Evolutionary conservation across 1,139 yeast genomes (phyloP).

Genomic region (Pichia cactophila): DNA sequence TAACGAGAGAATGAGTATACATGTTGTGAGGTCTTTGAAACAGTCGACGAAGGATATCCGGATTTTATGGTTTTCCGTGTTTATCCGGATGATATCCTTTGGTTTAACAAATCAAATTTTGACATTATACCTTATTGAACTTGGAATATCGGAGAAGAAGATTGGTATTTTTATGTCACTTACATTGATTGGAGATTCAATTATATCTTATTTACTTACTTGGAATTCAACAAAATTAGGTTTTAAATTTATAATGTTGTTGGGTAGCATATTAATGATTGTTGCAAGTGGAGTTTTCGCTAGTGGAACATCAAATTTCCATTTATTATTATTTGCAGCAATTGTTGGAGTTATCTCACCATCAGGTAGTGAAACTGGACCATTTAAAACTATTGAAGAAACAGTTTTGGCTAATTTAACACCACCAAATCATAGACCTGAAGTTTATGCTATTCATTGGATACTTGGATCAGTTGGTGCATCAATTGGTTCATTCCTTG

Average conservation of each 20-base stretch:
- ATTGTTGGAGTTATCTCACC: slow-evolving; percentile 74
- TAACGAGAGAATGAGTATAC: slow-evolving; percentile 11
- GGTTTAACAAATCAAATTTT: slow-evolving; percentile 79
- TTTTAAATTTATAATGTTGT: slow-evolving; percentile 53
- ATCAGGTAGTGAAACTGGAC: slow-evolving; percentile 89
- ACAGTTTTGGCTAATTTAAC: slow-evolving; percentile 79
- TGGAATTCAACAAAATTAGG: slow-evolving; percentile 79
- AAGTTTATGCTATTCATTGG: slow-evolving; percentile 65
- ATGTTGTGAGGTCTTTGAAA: slow-evolving; percentile 16
- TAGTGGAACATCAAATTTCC: slow-evolving; percentile 38
- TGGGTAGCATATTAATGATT: slow-evolving; percentile 67
- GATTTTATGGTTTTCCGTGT: slow-evolving; percentile 63
- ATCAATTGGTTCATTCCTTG: slow-evolving; percentile 62
- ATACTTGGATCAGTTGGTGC: slow-evolving; percentile 66
- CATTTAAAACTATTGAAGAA: slow-evolving; percentile 84
- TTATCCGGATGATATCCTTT: slow-evolving; percentile 67
- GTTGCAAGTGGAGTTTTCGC: slow-evolving; percentile 63
- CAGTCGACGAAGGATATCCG: slow-evolving; percentile 42
- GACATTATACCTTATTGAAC: slow-evolving; percentile 55
- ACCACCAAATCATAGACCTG: slow-evolving; percentile 57
- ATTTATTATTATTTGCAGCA: slow-evolving; percentile 55
- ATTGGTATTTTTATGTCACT: slow-evolving; percentile 81
- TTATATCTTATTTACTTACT: slow-evolving; percentile 62
- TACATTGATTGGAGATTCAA: slow-evolving; percentile 73
- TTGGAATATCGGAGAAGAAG: slow-evolving; percentile 47